Evolutionary conservation across 495 filamentous ascomycete species (phyloP), one percentile per base, ranked within the genome.

Genomic region (Recurvomyces mirabilis): DNA sequence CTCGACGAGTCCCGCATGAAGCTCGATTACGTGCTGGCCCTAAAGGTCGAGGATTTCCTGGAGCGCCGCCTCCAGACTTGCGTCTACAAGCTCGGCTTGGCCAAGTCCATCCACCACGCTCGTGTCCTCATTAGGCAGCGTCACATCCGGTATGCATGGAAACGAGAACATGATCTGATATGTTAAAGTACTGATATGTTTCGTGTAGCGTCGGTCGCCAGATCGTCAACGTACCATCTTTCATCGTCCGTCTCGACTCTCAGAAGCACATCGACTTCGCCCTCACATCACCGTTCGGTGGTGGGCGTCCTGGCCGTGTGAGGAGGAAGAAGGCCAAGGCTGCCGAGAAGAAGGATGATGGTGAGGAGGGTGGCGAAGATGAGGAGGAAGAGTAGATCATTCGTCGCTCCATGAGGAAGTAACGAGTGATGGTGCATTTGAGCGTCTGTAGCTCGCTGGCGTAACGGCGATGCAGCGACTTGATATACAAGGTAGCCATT

Each of bases 261-360:
- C 91, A 98, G 77, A 98, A 98, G 82, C 91, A 98, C 81, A 98
- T 98, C 61, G 91, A 98, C 77, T 98, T 98, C 68, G 78, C 91
- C 44, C 80, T 98, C 42, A 91, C 78, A 67, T 95, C 91, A 57
- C 93, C 91, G 59, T 94, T 93, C 63, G 91, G 91, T 71, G 89
- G 91, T 66, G 91, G 91, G 60, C 88, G 91, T 62, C 83, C 84
- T 58, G 91, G 91, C 49, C 89, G 91, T 74, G 86, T 93, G 65
- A 77, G 85, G 65, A 88, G 91, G 75, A 98, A 95, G 91, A 98
- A 98, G 87, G 83, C 86, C 62, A 84, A 81, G 73, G 87, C 93
- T 52, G 87, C 91, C 34, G 83, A 89, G 70, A 79, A 81, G 69
- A 84, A 84, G 70, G 88, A 81, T 61, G 89, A 75, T 43, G 87